Evolutionary conservation across 139 green algal genomes (phyloP).

Genomic region (Bryopsis sp.): DNA sequence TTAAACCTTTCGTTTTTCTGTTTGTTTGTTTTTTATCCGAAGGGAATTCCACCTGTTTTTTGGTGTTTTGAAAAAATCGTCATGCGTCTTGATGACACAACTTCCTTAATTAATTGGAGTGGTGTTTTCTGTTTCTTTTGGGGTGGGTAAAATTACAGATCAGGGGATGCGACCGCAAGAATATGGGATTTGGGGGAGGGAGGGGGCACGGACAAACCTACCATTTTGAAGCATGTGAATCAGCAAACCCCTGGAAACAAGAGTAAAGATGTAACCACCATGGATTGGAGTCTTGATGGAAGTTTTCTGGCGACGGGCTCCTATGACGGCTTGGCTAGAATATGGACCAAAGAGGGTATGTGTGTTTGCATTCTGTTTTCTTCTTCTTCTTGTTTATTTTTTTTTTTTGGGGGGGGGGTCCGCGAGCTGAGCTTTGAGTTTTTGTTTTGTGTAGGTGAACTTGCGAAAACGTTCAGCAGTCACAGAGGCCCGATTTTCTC

Average conservation of each 20-base stretch:
- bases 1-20: too few species aligned
- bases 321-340: conserved; percentile 71
- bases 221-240: background rate
- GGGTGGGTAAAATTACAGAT: too few species aligned
- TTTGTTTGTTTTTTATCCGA: too few species aligned
- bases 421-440: too few species aligned
- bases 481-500: conserved; percentile 84
- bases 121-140: too few species aligned
- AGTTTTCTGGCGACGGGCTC: conserved; percentile 74
- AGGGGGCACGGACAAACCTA: background rate
- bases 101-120: too few species aligned
- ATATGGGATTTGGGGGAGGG: conserved; percentile 3
- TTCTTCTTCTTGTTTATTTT: background rate
- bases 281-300: conserved; percentile 86
- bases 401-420: too few species aligned
- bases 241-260: conserved; percentile 32
- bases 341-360: conserved; percentile 73
- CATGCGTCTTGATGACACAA: too few species aligned
- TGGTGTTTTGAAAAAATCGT: too few species aligned
- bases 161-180: conserved; percentile 1
- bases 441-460: conserved; percentile 38
- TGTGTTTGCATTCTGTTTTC: background rate
- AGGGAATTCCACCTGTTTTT: too few species aligned
- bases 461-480: conserved; percentile 60
- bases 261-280: conserved; percentile 78